phyloP scores from a whole-genome alignment of 2,329 filamentous ascomycete species.

The Epichloe brachyelytri region DNA sequence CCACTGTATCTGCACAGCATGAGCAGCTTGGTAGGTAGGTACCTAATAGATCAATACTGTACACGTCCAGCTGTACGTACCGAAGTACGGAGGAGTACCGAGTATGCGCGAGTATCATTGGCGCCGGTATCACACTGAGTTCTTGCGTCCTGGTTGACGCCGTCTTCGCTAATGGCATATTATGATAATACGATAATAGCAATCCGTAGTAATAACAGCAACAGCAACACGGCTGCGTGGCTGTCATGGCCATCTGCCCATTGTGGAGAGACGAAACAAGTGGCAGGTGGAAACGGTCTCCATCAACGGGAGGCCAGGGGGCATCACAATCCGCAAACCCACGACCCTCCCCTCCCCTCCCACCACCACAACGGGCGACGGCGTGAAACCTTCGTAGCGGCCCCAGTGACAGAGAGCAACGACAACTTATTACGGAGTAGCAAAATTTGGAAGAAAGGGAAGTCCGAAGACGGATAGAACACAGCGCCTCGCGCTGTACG shows the following conservation, averaged over 20 bases:
- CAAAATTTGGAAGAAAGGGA: too few species aligned
- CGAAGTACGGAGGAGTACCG: too few species aligned
- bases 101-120: too few species aligned
- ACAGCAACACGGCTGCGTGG: neutral
- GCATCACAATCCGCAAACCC: neutral
- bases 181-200: too few species aligned
- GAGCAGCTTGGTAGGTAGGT: too few species aligned
- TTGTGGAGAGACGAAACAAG: conserved; percentile 2
- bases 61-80: neutral
- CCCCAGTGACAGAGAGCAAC: neutral
- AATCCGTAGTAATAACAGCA: too few species aligned
- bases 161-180: too few species aligned
- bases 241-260: neutral
- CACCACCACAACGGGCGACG: neutral
- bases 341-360: neutral
- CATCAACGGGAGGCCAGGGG: conserved; percentile 1
- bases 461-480: too few species aligned
- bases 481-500: too few species aligned
- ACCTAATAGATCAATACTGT: neutral
- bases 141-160: too few species aligned
- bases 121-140: too few species aligned
- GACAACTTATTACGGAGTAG: neutral
- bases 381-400: neutral
- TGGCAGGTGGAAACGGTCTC: neutral
- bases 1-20: neutral